phyloP scores from a whole-genome alignment of 2,329 filamentous ascomycete genomes.

The Trichoderma guizhouense region DNA sequence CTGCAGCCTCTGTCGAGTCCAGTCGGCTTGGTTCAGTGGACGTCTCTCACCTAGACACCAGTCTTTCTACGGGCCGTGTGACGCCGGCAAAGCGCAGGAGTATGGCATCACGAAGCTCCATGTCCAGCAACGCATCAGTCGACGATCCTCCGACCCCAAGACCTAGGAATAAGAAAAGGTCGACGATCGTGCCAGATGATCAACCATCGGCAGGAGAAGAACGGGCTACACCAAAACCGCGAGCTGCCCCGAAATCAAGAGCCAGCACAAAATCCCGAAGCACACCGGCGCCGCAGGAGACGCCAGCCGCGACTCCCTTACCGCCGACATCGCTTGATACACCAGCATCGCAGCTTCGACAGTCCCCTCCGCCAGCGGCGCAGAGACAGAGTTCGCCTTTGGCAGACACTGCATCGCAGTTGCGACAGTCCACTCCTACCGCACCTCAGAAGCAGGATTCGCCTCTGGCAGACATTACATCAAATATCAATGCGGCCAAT shows the following conservation, averaged over 20 bases:
- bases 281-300: neutral
- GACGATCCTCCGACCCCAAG: neutral
- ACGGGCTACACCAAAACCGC: neutral
- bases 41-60: conserved; percentile 33
- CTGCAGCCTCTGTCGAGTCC: conserved; percentile 24
- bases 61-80: conserved; percentile 35
- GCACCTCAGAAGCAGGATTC: conserved; percentile 48
- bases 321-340: neutral
- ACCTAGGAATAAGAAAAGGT: neutral
- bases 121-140: conserved; percentile 26
- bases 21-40: conserved; percentile 37
- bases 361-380: conserved; percentile 55
- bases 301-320: neutral
- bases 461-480: conserved; percentile 72
- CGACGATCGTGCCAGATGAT: neutral
- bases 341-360: conserved; percentile 38
- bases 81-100: conserved; percentile 68
- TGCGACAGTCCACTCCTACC: conserved; percentile 56
- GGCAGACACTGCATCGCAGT: conserved; percentile 66
- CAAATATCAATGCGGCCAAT: conserved; percentile 52
- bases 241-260: neutral
- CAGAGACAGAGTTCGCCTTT: conserved; percentile 56
- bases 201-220: conserved; percentile 2
- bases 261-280: neutral
- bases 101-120: conserved; percentile 40